phyloP scores from a whole-genome alignment of 768 basidiomycete genomes.

The Suillus luteus region DNA sequence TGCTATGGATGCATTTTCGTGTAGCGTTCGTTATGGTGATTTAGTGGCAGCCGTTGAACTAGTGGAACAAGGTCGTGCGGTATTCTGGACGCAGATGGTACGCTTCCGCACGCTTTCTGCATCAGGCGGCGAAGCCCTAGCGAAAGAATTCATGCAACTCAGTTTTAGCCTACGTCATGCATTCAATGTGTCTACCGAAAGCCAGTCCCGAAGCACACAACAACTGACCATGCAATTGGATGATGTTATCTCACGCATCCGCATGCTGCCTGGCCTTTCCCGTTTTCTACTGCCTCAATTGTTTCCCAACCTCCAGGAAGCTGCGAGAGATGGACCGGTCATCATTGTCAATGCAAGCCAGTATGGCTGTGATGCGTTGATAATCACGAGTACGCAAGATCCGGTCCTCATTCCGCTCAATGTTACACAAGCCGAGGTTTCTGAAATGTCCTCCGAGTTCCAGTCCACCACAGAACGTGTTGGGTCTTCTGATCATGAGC shows the following conservation, averaged over 20 bases:
- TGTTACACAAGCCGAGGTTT: no score
- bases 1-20: neutral
- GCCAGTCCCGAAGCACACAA: neutral
- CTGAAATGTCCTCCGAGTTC: no score
- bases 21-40: neutral
- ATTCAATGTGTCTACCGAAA: neutral
- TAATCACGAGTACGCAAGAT: no score
- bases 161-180: conserved; percentile 11
- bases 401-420: no score
- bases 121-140: conserved; percentile 2
- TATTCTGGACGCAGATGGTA: conserved; percentile 2
- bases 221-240: conserved; percentile 10
- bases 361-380: conserved; percentile 13
- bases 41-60: neutral
- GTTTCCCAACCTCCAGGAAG: no score
- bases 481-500: no score
- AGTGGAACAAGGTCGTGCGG: conserved; percentile 1
- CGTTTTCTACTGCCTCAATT: conserved; percentile 20
- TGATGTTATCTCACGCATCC: conserved; percentile 13
- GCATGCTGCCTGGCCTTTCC: conserved; percentile 16
- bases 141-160: conserved; percentile 11
- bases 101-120: neutral
- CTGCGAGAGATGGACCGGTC: no score
- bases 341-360: conserved; percentile 3
- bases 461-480: no score